Conservation (phyloP, 371 early-diverging fungal genomes). For the Capniomyces stellatus region DNA sequence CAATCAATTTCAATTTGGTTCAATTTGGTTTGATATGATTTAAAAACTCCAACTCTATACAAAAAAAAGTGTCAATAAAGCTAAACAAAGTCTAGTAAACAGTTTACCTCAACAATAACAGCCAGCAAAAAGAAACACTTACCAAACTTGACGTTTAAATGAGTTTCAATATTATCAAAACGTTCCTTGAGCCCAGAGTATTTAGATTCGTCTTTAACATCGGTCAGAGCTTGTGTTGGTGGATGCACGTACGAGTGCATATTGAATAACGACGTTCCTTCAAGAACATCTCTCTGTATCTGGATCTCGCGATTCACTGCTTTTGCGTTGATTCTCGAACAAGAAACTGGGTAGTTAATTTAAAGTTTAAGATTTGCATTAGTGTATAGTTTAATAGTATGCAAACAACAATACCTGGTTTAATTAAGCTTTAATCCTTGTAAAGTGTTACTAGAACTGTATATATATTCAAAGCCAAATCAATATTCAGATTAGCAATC, state of each 20-base stretch:
- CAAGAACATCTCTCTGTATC: constrained; percentile 8
- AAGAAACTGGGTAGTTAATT: constrained; percentile 6
- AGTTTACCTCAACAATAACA: too few relatives aligned
- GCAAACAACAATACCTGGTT: neutral
- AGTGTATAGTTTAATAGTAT: neutral
- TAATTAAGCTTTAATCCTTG: too few relatives aligned
- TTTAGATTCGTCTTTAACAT: neutral
- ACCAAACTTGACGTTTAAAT: constrained; percentile 12
- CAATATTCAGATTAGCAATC: too few relatives aligned
- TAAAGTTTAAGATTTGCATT: neutral
- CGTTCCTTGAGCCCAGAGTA: constrained; percentile 17
- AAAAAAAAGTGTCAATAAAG: too few relatives aligned
- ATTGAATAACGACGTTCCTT: neutral
- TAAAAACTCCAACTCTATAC: too few relatives aligned
- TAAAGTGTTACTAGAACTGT: too few relatives aligned
- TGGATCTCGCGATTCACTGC: constrained; percentile 14
- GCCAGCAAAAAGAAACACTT: neutral
- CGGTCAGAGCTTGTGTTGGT: constrained; percentile 5
- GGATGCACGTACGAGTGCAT: constrained; percentile 1
- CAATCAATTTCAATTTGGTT: too few relatives aligned
- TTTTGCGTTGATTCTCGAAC: constrained; percentile 20
- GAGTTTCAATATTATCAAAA: constrained; percentile 18
- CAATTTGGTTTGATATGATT: too few relatives aligned
- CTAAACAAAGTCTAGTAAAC: too few relatives aligned
- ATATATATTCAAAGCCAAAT: too few relatives aligned